phyloP scores from a whole-genome alignment of 2,329 filamentous ascomycete genomes.

The Hymenoscyphus occultus region DNA sequence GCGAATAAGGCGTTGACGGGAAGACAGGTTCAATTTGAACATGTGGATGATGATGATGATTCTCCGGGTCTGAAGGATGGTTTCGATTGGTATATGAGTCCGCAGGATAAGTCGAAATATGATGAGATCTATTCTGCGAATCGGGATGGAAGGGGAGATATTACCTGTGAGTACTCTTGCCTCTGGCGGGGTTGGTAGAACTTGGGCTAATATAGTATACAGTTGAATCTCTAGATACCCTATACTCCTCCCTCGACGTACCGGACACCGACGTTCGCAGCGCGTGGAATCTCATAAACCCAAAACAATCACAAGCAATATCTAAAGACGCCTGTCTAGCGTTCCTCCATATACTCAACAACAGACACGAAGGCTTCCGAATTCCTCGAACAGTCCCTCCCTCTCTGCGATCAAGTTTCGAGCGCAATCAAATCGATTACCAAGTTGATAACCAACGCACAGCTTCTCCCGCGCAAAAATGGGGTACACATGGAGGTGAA shows the following conservation, averaged over 20 bases:
- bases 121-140: conserved; percentile 96
- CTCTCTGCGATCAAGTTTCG: conserved; percentile 86
- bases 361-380: conserved; percentile 90
- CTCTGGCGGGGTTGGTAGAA: not conserved
- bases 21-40: conserved; percentile 78
- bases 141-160: conserved; percentile 80
- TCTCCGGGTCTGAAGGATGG: conserved; percentile 85
- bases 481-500: conserved; percentile 77
- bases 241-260: conserved; percentile 78
- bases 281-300: conserved; percentile 97
- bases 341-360: conserved; percentile 95
- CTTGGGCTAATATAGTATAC: conserved; percentile 14
- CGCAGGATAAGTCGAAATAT: conserved; percentile 86
- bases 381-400: conserved; percentile 90
- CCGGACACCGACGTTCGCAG: conserved; percentile 79
- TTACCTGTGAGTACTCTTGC: conserved; percentile 60
- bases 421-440: conserved; percentile 96
- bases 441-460: conserved; percentile 74
- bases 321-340: conserved; percentile 93
- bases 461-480: conserved; percentile 64
- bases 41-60: conserved; percentile 79
- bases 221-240: conserved; percentile 75
- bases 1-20: conserved; percentile 76
- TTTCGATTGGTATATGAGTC: conserved; percentile 99
- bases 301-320: conserved; percentile 75